Base-by-base conservation (phyloP, 176 grass and related monocot genomes). In the Elaeis guineensis region DNA sequence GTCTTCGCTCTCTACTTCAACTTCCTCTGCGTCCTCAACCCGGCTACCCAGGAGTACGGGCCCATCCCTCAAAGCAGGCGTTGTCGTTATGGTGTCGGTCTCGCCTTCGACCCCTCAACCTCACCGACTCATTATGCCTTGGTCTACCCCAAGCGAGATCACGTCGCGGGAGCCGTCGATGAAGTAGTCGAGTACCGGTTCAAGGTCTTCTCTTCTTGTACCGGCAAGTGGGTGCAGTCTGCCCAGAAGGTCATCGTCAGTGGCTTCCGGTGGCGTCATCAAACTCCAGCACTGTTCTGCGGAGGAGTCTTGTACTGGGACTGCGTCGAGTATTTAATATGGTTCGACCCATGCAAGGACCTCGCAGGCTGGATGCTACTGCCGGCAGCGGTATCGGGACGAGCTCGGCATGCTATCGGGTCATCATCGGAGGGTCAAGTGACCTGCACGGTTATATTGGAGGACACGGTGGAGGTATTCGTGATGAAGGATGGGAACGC, bases 21-120 rank as follows among this genome's bases (percentile, higher is more conserved):
- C 59, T 67, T 64, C 74, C n/a, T 35, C 65, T 29, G 73, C 35
- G 9, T 82, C 48, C 68, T 71, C 65, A 87, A 75, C 66, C 74
- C 83, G 8, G 62, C 64, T 21, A 78, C 78, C 7, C 67, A 54
- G 54, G 29, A 72, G 61, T 85, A 71, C 70, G 61, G 7, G 24
- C 5, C 5, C 20, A 51, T 87, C 49, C 68, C 70, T 14, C 35
- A 44, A 12, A 44, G 11, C 35, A 44, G 11, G 35, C 8, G 2
- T 12, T 8, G 35, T 12, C 9, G 11, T 12, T 14, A 12, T 14
- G 8, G 2, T 44, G 14, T 64, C 9, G 72, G 54, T 11, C 62
- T 75, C 7, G 72, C 54, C 3, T 75, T 75, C 9, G 0, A 75
- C 21, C 53, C 62, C 8, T 62, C 11, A 20, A 5, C 9, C 17